Percentiles rank a stretch among this genome's conserved stretches.
phyloP scores from a whole-genome alignment of 2,329 filamentous ascomycete species.

The Curvularia hawaiiensis region DNA sequence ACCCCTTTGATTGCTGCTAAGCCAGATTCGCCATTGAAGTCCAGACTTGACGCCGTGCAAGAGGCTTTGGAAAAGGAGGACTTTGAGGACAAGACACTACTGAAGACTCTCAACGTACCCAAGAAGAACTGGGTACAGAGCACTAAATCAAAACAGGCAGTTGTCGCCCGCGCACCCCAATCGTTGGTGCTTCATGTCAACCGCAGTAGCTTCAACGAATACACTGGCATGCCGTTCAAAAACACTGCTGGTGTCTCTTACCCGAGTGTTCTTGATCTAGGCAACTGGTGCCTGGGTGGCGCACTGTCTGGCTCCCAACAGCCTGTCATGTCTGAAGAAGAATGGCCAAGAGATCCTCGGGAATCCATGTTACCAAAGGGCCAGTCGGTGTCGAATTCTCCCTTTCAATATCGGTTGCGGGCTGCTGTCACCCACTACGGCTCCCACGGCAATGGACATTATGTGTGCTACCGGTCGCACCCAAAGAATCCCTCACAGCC shows the following conservation, averaged over 20 bases:
- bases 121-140: slow-evolving; percentile 72
- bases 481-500: slow-evolving; percentile 36
- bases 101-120: slow-evolving; percentile 52
- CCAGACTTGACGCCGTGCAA: slow-evolving; percentile 69
- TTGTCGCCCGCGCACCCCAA: slow-evolving; percentile 80
- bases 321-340: slow-evolving; percentile 56
- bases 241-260: slow-evolving; percentile 82
- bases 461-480: slow-evolving; percentile 85
- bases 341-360: slow-evolving; percentile 72
- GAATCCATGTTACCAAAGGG: slow-evolving; percentile 71
- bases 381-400: slow-evolving; percentile 43
- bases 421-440: slow-evolving; percentile 90
- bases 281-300: slow-evolving; percentile 82
- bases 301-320: slow-evolving; percentile 32
- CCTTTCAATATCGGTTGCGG: slow-evolving; percentile 71
- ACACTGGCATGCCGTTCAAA: slow-evolving; percentile 78
- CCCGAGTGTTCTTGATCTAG: slow-evolving; percentile 74
- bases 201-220: slow-evolving; percentile 86
- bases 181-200: slow-evolving; percentile 88
- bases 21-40: slow-evolving; percentile 51
- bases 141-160: slow-evolving; percentile 88
- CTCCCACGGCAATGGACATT: slow-evolving; percentile 92
- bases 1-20: slow-evolving; percentile 24
- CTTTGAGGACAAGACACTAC: slow-evolving; percentile 63
- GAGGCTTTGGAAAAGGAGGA: slow-evolving; percentile 78